Base-by-base conservation (phyloP, 495 filamentous ascomycete genomes). In the Arthonia radiata region DNA sequence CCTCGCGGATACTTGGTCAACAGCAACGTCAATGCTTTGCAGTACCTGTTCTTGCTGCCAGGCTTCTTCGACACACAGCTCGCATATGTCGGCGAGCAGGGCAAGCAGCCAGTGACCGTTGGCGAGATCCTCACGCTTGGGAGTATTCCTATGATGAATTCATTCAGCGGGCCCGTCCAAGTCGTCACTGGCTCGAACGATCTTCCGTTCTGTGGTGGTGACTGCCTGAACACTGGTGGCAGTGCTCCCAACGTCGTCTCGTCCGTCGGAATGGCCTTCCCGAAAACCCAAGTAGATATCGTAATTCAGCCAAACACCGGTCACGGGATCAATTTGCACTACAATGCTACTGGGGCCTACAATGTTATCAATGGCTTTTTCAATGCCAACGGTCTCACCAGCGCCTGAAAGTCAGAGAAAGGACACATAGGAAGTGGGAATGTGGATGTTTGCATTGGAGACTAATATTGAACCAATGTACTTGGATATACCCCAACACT, bases 261-360 rank as follows among this genome's bases (percentile, higher is more conserved):
- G 5, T 26, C 39, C 17, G 41, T 36, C 5, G 30, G 24, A n/a
- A 36, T 32, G 13, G 33, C 31, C 5, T 66, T 66, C 34, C 56
- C 57, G 1, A 42, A 38, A 2, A 44, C 53, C 3, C 47, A 32
- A 4, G 28, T 64, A 26, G 37, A 53, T 9, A 39, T 50, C 3
- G 45, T 53, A 25, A 41, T 62, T 4, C 55, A 62, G 4, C 48
- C 54, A 2, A 38, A 52, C 24, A 42, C 54, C n/a, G 61, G 58
- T 0, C 61, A 68, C 28, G 52, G 46, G 2, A 39, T 64, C 10
- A 62, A 64, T 21, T 17, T 61, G 16, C 57, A 64, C 21, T 50
- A 57, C 30, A 53, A 51, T 34, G 41, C 53, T 0, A 52, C 54
- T 8, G 54, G 21, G 15, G 54, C 38, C 3, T 60, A 56, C 31